Percentiles rank a stretch among this genome's conserved stretches.
These are phyloP conservation scores for Murraya koenigii DNA, from an alignment of 345 rosid species.

Conservation along the genomic window DNA sequence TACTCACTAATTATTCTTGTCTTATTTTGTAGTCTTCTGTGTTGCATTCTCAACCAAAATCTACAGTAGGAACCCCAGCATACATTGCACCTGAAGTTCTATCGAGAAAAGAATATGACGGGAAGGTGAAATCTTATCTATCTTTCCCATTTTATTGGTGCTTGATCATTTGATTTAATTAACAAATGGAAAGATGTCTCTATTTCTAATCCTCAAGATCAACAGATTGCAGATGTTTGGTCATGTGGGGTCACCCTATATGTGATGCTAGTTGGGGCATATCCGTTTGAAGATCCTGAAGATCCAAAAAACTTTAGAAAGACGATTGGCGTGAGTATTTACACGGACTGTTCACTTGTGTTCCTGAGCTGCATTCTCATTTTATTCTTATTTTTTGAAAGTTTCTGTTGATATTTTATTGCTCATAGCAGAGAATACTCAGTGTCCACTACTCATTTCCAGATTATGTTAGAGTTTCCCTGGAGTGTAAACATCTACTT, in stretches of 20 bases:
- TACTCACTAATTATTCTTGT: neutral
- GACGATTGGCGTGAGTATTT: slow-evolving; percentile 35
- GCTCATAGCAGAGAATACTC: slow-evolving; percentile 37
- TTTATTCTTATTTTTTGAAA: too few relatives aligned
- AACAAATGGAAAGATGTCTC: neutral
- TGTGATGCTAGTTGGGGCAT: slow-evolving; percentile 65
- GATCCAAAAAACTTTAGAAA: slow-evolving; percentile 56
- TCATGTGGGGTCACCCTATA: slow-evolving; percentile 61
- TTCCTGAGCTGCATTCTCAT: too few relatives aligned
- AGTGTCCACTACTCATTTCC: slow-evolving; percentile 55
- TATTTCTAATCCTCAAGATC: slow-evolving; percentile 10
- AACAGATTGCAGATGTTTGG: slow-evolving; percentile 59
- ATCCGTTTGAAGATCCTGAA: slow-evolving; percentile 58
- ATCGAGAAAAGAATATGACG: slow-evolving; percentile 54
- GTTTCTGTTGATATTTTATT: neutral
- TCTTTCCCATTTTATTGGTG: neutral
- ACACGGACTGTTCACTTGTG: neutral
- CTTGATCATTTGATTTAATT: neutral
- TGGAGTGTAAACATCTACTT: slow-evolving; percentile 52
- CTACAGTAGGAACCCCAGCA: slow-evolving; percentile 75
- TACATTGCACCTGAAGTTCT: slow-evolving; percentile 72
- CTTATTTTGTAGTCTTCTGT: slow-evolving; percentile 42
- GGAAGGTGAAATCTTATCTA: slow-evolving; percentile 35
- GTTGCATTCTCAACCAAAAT: slow-evolving; percentile 75
- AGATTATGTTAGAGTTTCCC: slow-evolving; percentile 58